phyloP scores from a whole-genome alignment of 805 yeast genomes.

The Grigorovia humatica region DNA sequence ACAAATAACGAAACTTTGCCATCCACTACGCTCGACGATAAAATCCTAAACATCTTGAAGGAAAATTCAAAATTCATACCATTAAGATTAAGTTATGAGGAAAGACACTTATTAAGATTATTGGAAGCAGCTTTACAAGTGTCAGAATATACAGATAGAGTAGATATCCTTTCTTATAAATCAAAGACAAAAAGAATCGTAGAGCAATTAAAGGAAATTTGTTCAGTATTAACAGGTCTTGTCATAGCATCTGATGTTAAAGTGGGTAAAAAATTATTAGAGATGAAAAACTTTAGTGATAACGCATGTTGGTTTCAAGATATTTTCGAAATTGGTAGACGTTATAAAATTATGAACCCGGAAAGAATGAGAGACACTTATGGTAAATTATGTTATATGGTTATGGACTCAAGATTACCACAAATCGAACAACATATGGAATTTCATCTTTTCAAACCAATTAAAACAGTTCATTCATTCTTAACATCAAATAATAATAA shows the following conservation, averaged over 20 bases:
- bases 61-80: slow-evolving; percentile 51
- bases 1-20: not conserved
- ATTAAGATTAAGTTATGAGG: slow-evolving; percentile 54
- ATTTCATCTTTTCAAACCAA: slow-evolving; percentile 64
- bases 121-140: slow-evolving; percentile 71
- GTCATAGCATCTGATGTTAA: slow-evolving; percentile 72
- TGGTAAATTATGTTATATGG: slow-evolving; percentile 74
- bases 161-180: slow-evolving; percentile 55
- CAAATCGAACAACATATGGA: slow-evolving; percentile 63
- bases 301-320: slow-evolving; percentile 65
- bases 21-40: slow-evolving; percentile 15
- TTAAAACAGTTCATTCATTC: slow-evolving; percentile 47
- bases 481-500: slow-evolving; percentile 35
- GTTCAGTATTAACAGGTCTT: slow-evolving; percentile 68
- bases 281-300: slow-evolving; percentile 55
- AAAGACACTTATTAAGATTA: slow-evolving; percentile 54
- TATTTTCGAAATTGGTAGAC: slow-evolving; percentile 67
- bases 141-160: slow-evolving; percentile 70
- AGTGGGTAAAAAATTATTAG: slow-evolving; percentile 52
- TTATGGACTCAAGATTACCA: slow-evolving; percentile 72
- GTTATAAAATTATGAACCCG: slow-evolving; percentile 79
- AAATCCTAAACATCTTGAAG: slow-evolving; percentile 31
- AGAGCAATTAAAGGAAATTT: slow-evolving; percentile 61
- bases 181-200: slow-evolving; percentile 65
- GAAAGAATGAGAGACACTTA: slow-evolving; percentile 69